Evolutionary conservation across 192 early-diverging fungal species (phyloP), one percentile per base, ranked within the genome.

Genomic region (Piromyces sp.): DNA sequence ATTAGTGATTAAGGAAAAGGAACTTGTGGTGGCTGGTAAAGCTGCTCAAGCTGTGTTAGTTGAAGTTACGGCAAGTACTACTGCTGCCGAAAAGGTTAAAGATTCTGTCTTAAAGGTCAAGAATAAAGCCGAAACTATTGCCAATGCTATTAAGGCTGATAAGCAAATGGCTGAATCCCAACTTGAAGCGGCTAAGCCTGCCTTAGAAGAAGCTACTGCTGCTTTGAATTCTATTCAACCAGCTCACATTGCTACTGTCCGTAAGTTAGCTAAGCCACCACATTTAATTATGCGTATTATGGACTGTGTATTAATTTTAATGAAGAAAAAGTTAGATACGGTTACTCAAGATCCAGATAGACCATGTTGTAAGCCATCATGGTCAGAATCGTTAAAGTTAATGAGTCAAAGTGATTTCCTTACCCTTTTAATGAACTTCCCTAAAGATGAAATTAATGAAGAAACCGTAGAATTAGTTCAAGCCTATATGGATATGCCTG

Each of bases 271-370:
- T 0, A 92, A 92, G 80, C 91, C 91, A 28, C 91, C 91, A 26
- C 91, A 92, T 82, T 82, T 92, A 30, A 90, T 92, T 81, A 92
- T 92, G 91, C 84, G 91, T 81, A 92, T 92, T 82, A 92, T 92
- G 91, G 91, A 92, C 80, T 89, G 89, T 83, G 91, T 92, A 82
- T 80, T 91, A 38, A 79, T 92, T 6, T 86, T 92, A 19, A 86
- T 88, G 83, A 91, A 91, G 78, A 87, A 87, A 30, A 86, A 82
- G 29, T 82, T 92, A 13, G 90, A 90, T 83, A 82, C 85, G 5
- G 85, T 90, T 4, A 81, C 81, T 29, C 91, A 92, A 82, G 91
- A 92, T 86, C 88, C 91, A 19, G 91, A 91, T 58, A 84, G 87
- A 80, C 89, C 91, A 13, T 92, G 91, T 68, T 78, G 58, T 31